Base-by-base conservation (phyloP, 164 flowering plant species). In the Piper longum region DNA sequence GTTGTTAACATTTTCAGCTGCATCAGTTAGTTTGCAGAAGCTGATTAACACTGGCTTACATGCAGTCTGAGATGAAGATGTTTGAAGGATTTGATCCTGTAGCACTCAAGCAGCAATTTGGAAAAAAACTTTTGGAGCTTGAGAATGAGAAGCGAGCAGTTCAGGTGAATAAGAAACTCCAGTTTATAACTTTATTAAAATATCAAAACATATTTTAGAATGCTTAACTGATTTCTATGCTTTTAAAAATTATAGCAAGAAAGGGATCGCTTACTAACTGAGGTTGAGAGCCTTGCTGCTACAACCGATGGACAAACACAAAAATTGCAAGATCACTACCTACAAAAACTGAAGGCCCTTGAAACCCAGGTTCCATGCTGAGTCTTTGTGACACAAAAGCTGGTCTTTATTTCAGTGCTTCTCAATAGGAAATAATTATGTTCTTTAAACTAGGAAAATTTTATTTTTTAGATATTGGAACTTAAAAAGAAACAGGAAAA, bases 71-170 rank as follows among this genome's bases (percentile, higher is more conserved):
- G 78, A 95, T 91, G 99, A 95, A 89, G 73, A 81, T 83, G 59
- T 77, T 87, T 77, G 93, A 84, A 63, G 92, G 83, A 7, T 69
- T 67, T 68, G 91, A 87, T 69, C 78, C 93, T 0, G 66, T 68
- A n/a, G 86, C 89, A 57, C 95, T 95, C 69, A 95, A 95, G 80
- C 99, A 89, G 69, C 99, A 95, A 70, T 95, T 90, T 78, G 96
- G 97, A 60, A 91, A 85, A 82, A 95, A 95, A 70, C 73, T 95
- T 14, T 67, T 75, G 85, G 99, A 95, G 73, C 81, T 95, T 63
- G 99, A 95, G 75, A 95, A 91, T 70, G 99, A 95, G 75, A 95
- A 91, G 71, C 79, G 82, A 75, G 67, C 78, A 64, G 93, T 91
- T 56, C 89, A 91, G 99, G 99, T 92, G 61, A 62, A 56, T 18